phyloP scores from a whole-genome alignment of 2,329 filamentous ascomycete genomes.

The Neodidymelliopsis sp. region DNA sequence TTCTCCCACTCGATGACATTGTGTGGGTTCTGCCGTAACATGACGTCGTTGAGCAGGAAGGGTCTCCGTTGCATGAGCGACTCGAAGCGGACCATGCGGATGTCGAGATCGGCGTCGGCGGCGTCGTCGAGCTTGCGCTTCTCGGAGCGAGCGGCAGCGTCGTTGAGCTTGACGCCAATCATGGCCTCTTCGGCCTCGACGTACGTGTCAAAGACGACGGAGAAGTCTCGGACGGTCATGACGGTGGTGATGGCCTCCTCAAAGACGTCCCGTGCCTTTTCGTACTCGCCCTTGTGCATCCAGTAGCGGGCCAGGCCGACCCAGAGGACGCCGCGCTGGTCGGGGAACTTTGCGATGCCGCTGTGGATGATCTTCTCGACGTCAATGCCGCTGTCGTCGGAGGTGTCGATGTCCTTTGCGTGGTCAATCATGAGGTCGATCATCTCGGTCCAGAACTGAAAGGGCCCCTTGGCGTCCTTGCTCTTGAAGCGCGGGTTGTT shows the following conservation, averaged over 20 bases:
- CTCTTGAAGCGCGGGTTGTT: constrained; percentile 91
- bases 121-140: constrained; percentile 80
- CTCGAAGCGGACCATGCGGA: constrained; percentile 97
- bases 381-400: constrained; percentile 82
- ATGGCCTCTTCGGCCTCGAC: constrained; percentile 97
- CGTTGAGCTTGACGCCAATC: constrained; percentile 89
- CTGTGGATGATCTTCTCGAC: constrained; percentile 93
- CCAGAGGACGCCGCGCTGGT: constrained; percentile 95
- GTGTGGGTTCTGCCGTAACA: constrained; percentile 93
- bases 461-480: constrained; percentile 92
- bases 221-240: constrained; percentile 98
- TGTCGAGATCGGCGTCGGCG: constrained; percentile 92
- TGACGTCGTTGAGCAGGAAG: constrained; percentile 94
- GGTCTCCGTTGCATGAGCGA: constrained; percentile 96
- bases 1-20: constrained; percentile 98
- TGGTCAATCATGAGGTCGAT: constrained; percentile 92
- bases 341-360: constrained; percentile 87
- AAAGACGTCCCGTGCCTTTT: constrained; percentile 89
- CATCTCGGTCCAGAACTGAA: constrained; percentile 98
- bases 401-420: constrained; percentile 83
- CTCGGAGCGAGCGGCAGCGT: constrained; percentile 79
- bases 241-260: constrained; percentile 97
- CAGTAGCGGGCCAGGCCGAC: constrained; percentile 94
- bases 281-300: constrained; percentile 92
- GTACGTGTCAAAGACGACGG: constrained; percentile 94